Evolutionary conservation across 2,329 filamentous ascomycete species (phyloP), one percentile per base, ranked within the genome.

Genomic region (Immersiporthe knoxdaviesiana): DNA sequence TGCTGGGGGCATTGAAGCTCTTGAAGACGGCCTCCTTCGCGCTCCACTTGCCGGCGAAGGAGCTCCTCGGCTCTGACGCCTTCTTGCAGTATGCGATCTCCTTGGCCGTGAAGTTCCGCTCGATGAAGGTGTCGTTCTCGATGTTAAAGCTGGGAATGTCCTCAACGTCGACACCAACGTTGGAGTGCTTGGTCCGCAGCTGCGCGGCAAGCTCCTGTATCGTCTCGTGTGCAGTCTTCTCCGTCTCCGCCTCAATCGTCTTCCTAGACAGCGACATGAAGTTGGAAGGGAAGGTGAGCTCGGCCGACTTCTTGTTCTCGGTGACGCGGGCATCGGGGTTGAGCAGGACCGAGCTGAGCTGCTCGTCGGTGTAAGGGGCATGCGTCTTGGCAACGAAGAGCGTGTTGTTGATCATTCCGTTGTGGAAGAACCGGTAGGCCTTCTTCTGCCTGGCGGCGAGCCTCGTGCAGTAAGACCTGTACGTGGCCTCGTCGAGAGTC

Each of bases 11-110:
- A 74, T 94, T 94, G 18, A 99, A 85, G 50, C 93, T 94, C 88
- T 99, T 99, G 87, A 99, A 99, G 0, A 99, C 94, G 37, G 96
- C 96, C 83, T 99, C 96, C 84, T 99, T 99, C 47, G 96, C 96
- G 76, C 91, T 95, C 96, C 96, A 99, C 74, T 94, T 90, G 63
- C 96, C 96, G 6, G 95, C 93, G 81, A 97, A 99, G 65, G 93
- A 97, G 73, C 94, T 92, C 78, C 93, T 93, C 1, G 94, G 92
- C 77, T 88, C 91, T 7, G 93, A 83, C 21, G 93, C 91, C 77
- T 91, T 89, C 72, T 86, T 86, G 84, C 97, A 99, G 84, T 99
- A 98, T 39, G 87, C 86, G 75, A 94, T 92, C 82, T 99, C 96
- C 63, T 85, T 83, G 21, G 84, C 81, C 0, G 96, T 98, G 81